These are phyloP conservation scores for Aspergillus aculeatus DNA, from an alignment of 2,329 filamentous ascomycete genomes.

Conservation along the genomic window DNA sequence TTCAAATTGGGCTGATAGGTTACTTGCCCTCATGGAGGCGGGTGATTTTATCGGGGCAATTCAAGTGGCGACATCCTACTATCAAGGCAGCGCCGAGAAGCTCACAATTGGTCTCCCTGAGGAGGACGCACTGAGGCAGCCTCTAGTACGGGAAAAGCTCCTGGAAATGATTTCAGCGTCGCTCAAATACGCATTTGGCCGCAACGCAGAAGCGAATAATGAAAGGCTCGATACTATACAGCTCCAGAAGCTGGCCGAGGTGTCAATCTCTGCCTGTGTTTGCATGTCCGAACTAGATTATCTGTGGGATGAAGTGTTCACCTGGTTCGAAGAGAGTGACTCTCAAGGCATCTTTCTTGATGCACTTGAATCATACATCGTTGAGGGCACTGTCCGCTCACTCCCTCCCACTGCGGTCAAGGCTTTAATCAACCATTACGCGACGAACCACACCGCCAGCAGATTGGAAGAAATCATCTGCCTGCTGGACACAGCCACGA, in stretches of 20 bases:
- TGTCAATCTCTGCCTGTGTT: constrained; percentile 79
- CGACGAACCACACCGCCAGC: constrained; percentile 69
- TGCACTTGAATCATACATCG: constrained; percentile 81
- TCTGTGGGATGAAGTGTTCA: constrained; percentile 86
- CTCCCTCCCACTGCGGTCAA: constrained; percentile 85
- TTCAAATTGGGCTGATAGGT: constrained; percentile 94
- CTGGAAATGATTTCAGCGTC: constrained; percentile 93
- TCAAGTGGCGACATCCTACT: constrained; percentile 85
- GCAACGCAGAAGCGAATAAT: constrained; percentile 51
- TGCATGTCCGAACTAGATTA: constrained; percentile 77
- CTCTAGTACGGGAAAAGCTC: constrained; percentile 82
- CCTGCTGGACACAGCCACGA: constrained; percentile 81
- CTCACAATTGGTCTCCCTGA: constrained; percentile 91
- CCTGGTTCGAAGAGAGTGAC: constrained; percentile 78
- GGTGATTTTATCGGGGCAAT: constrained; percentile 96
- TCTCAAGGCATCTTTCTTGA: constrained; percentile 78
- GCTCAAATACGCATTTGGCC: constrained; percentile 80
- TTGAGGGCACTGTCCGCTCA: constrained; percentile 70
- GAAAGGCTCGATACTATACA: constrained; percentile 59
- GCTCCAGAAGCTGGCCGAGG: constrained; percentile 74
- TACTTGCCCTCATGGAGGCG: constrained; percentile 91
- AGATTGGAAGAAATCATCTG: constrained; percentile 92
- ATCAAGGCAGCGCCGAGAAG: constrained; percentile 86
- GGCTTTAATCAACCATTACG: constrained; percentile 77
- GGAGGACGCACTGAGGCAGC: constrained; percentile 70